Evolutionary conservation across 345 rosid genomes (phyloP).

Genomic region (Punica granatum): DNA sequence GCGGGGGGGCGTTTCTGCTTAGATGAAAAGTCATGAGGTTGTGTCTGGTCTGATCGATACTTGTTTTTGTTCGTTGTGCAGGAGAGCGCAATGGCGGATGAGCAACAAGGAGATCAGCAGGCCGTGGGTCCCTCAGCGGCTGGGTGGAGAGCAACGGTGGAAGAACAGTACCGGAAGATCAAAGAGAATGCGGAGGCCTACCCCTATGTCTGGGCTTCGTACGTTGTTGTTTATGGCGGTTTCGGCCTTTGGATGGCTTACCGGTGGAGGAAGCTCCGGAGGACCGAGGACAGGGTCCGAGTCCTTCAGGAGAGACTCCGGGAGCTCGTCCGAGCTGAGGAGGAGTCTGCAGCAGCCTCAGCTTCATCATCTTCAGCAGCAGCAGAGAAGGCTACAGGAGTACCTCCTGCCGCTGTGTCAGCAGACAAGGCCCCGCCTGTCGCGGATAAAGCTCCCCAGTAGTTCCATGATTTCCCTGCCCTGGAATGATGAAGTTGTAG

Average conservation of each 20-base stretch:
- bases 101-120: constrained; percentile 29
- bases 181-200: constrained; percentile 74
- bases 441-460: not conserved
- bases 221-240: constrained; percentile 75
- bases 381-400: constrained; percentile 15
- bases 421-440: not conserved
- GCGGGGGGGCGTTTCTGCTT: not conserved
- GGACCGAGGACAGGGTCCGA: constrained; percentile 83
- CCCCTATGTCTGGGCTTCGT: constrained; percentile 92
- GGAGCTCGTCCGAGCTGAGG: constrained; percentile 42
- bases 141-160: constrained; percentile 32
- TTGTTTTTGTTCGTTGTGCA: not conserved
- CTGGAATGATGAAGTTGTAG: too few relatives aligned
- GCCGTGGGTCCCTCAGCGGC: constrained; percentile 19
- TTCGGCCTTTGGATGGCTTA: constrained; percentile 64
- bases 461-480: too few relatives aligned
- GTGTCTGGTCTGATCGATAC: not conserved
- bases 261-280: constrained; percentile 81
- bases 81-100: constrained; percentile 25
- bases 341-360: constrained; percentile 32
- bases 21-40: not conserved
- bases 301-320: constrained; percentile 60
- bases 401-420: not conserved
- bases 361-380: constrained; percentile 32
- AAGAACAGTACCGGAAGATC: constrained; percentile 45